A percentile compares a stretch with the other conserved stretches of the same genome.
Evolutionary conservation across 139 green algal species (phyloP).

Genomic region (Desmodesmus armatus): DNA sequence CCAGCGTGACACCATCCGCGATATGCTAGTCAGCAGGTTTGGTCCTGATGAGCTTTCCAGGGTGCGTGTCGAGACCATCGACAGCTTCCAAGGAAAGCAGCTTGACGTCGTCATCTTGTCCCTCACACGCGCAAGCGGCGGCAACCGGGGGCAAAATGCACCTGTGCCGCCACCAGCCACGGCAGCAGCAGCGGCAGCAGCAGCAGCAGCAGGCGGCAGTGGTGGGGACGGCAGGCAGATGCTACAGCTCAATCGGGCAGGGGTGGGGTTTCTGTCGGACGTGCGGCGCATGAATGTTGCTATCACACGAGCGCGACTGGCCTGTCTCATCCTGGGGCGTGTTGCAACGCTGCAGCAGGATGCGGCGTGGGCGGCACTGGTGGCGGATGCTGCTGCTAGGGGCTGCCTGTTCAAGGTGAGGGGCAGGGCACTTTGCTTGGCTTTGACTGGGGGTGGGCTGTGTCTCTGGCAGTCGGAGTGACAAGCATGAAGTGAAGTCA

Average conservation of each 20-base stretch:
- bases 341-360: conserved; percentile 63
- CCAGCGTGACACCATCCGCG: conserved; percentile 75
- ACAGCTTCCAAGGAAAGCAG: conserved; percentile 92
- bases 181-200: conserved; percentile 30
- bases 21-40: conserved; percentile 68
- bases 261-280: conserved; percentile 86
- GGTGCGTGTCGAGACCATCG: conserved; percentile 92
- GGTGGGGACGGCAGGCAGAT: background rate
- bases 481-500: no score
- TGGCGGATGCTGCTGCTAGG: conserved; percentile 59
- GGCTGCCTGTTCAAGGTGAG: conserved; percentile 72
- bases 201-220: background rate
- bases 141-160: background rate
- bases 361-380: conserved; percentile 71
- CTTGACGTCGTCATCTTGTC: conserved; percentile 95
- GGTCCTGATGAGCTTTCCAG: conserved; percentile 53
- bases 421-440: no score
- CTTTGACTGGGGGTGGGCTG: no score
- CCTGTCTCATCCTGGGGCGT: conserved; percentile 77
- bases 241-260: conserved; percentile 13
- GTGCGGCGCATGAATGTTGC: conserved; percentile 89
- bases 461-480: no score
- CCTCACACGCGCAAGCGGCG: conserved; percentile 75
- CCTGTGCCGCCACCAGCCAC: background rate
- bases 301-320: conserved; percentile 83